A percentile compares a stretch with the other conserved stretches of the same genome.
Conservation (phyloP, 2,329 filamentous ascomycete genomes). For the Delphinella strobiligena region DNA sequence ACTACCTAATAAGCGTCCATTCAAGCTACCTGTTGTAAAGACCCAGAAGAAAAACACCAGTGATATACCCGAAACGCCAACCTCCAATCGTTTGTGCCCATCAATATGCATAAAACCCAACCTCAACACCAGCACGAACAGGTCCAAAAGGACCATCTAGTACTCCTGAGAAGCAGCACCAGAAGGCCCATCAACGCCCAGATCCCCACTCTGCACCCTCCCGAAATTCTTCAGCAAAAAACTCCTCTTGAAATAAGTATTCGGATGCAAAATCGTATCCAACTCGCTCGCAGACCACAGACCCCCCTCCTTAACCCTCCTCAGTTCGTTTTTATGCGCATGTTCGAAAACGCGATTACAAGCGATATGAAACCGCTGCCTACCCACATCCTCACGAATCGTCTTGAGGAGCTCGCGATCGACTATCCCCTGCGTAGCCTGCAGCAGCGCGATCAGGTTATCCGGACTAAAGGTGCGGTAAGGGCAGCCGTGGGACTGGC, state of each 20-base stretch:
- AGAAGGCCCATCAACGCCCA: slow-evolving; percentile 26
- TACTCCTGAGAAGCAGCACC: no score
- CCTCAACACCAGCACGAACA: no score
- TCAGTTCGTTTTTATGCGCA: slow-evolving; percentile 53
- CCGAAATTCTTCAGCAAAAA: slow-evolving; percentile 75
- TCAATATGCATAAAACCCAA: no score
- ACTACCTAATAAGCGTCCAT: no score
- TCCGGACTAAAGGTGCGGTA: slow-evolving; percentile 87
- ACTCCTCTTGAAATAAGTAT: slow-evolving; percentile 94
- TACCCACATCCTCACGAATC: slow-evolving; percentile 80
- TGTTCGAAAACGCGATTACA: slow-evolving; percentile 94
- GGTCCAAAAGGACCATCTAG: no score
- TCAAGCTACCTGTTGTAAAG: no score
- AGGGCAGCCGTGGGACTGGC: slow-evolving; percentile 90
- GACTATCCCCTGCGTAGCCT: slow-evolving; percentile 57
- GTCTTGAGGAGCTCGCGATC: slow-evolving; percentile 68
- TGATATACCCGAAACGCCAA: no score
- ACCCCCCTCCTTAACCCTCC: slow-evolving; percentile 37
- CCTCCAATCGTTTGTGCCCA: no score
- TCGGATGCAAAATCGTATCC: slow-evolving; percentile 93
- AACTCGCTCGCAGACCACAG: slow-evolving; percentile 53
- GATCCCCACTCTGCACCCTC: slow-evolving; percentile 25
- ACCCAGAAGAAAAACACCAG: no score
- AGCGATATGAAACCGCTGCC: slow-evolving; percentile 83
- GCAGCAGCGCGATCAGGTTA: slow-evolving; percentile 66